Evolutionary conservation across 345 rosid species (phyloP), one percentile per base, ranked within the genome.

Genomic region (Brassica cretica): DNA sequence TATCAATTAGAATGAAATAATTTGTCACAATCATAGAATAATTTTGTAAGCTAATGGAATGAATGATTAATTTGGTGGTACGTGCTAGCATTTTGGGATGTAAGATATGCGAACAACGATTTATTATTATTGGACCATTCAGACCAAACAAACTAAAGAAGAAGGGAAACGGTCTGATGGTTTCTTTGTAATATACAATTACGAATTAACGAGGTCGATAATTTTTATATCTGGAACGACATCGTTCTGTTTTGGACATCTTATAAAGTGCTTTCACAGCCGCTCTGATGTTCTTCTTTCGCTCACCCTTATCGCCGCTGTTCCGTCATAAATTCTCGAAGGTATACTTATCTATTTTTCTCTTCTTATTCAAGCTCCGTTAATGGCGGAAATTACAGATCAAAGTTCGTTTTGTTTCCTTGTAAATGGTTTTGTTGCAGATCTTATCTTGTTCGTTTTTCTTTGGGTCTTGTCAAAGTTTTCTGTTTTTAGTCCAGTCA

Each of bases 401-500:
- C 58, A 67, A 35, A 62, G 64, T 65, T 65, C 0, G 56, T n/a
- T 49, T n/a, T 49, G 1, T 49, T 44, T 46, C 9, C 5, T 27
- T 27, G 30, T 27, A 27, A 27, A 27, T 41, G 11, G 10, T 33
- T 33, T 65, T 25, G 63, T 78, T 66, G 15, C 41, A 60, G 81
- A 73, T 73, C 53, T 72, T 44, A 66, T 72, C 32, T 32, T 66
- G 53, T 72, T 49, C 46, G 73, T 35, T 35, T 71, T 39, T 19
- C 21, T 16, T 64, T 51, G 8, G 16, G 68, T 72, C 63, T 32
- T 59, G 8, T 59, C 64, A 32, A 46, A 12, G 15, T 5, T 3
- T 49, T 73, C 35, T 8, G 59, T 68, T 68, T 68, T 53, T 63
- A 74, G 82, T n/a, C 56, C 12, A 37, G 70, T 78, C 68, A 78